phyloP scores from a whole-genome alignment of 352 stramenopile genomes.

The Lagenidium sp. region DNA sequence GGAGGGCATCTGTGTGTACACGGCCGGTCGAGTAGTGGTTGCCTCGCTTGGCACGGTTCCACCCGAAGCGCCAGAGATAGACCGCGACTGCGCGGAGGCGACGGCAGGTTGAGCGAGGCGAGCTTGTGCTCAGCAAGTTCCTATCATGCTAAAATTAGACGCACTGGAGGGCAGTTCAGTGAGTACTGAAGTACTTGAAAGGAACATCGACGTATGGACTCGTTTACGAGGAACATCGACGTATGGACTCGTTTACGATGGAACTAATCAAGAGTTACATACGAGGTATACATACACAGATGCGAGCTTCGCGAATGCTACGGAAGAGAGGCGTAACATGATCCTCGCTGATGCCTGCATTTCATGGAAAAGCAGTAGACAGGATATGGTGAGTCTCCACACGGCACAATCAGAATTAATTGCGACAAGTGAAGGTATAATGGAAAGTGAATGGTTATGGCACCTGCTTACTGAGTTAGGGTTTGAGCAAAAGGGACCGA shows the following conservation, averaged over 20 bases:
- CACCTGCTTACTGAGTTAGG: slow-evolving; percentile 2
- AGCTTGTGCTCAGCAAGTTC: slow-evolving; percentile 7
- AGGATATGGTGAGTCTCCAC: slow-evolving; percentile 4
- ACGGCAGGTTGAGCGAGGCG: too few relatives aligned
- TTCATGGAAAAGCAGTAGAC: slow-evolving; percentile 2
- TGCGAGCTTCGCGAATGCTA: slow-evolving; percentile 4
- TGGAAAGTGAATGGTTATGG: slow-evolving; percentile 2
- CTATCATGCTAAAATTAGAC: slow-evolving; percentile 11
- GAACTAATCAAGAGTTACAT: not conserved
- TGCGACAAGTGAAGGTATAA: slow-evolving; percentile 6
- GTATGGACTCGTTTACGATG: not conserved
- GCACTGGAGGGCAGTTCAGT: slow-evolving; percentile 3
- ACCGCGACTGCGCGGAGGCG: too few relatives aligned
- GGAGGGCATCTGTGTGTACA: too few relatives aligned
- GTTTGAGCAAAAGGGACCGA: not conserved
- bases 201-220: slow-evolving; percentile 6
- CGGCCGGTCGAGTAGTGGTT: too few relatives aligned
- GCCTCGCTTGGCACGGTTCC: too few relatives aligned
- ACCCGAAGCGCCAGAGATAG: too few relatives aligned
- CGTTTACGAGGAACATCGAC: slow-evolving; percentile 1
- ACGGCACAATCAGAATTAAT: slow-evolving; percentile 8
- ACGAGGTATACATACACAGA: not conserved
- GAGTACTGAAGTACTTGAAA: slow-evolving; percentile 9
- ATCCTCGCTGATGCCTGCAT: slow-evolving; percentile 5
- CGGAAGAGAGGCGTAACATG: slow-evolving; percentile 1